Conservation (phyloP, 441 rosid species). For the Croton laevigatus region DNA sequence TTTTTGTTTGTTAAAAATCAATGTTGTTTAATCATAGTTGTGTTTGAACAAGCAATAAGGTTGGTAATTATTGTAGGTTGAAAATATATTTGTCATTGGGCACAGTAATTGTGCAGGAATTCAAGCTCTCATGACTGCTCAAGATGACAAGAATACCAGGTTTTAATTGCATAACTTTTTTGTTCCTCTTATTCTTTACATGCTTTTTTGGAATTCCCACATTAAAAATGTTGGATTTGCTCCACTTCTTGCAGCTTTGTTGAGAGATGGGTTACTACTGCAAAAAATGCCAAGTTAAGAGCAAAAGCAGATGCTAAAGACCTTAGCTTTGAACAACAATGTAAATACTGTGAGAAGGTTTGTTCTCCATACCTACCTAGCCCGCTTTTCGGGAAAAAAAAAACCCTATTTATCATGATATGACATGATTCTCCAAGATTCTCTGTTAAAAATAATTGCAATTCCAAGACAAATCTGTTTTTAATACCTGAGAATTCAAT, state of each 20-base stretch:
- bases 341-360: constrained; percentile 95
- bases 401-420: not conserved
- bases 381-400: no score
- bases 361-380: not conserved
- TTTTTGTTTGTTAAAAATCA: no score
- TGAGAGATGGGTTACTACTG: constrained; percentile 70
- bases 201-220: not conserved
- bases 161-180: constrained; percentile 7
- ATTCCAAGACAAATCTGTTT: not conserved
- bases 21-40: no score
- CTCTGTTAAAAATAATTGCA: not conserved
- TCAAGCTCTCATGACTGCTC: constrained; percentile 81
- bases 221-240: not conserved
- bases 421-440: not conserved
- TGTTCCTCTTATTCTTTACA: not conserved
- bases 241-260: constrained; percentile 47
- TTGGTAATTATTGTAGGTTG: constrained; percentile 55
- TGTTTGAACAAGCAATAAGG: not conserved
- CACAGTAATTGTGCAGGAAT: constrained; percentile 98
- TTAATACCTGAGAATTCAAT: not conserved
- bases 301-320: constrained; percentile 55
- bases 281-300: constrained; percentile 64
- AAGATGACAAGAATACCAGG: constrained; percentile 57
- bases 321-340: constrained; percentile 75
- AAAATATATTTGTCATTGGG: constrained; percentile 78